A percentile compares a stretch with the other conserved stretches of the same genome.
phyloP scores from a whole-genome alignment of 2,329 filamentous ascomycete genomes.

The Paraphoma sp. region DNA sequence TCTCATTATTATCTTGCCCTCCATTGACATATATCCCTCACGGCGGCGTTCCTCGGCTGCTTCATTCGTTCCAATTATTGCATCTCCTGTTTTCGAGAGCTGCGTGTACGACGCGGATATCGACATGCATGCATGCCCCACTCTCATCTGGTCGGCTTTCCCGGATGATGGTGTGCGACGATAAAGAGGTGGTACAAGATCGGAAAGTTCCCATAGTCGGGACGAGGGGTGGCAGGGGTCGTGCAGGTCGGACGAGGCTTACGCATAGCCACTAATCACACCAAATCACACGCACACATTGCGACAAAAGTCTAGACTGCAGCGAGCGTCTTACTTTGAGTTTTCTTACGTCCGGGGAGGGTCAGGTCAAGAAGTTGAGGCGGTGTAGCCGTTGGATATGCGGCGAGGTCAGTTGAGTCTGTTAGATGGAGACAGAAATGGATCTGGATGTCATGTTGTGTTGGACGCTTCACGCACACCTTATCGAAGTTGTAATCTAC shows the following conservation, averaged over 20 bases:
- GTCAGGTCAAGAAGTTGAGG: background rate
- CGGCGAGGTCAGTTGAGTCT: background rate
- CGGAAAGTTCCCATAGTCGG: slow-evolving; percentile 1
- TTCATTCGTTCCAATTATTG: slow-evolving; percentile 10
- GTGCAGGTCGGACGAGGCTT: background rate
- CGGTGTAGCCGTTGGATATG: background rate
- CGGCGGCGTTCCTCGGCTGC: slow-evolving; percentile 10
- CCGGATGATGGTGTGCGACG: slow-evolving; percentile 8
- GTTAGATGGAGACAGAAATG: background rate
- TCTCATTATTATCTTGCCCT: slow-evolving; percentile 7
- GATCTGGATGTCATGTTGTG: background rate
- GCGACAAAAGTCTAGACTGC: background rate
- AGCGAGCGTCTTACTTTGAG: background rate
- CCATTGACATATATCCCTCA: slow-evolving; percentile 17
- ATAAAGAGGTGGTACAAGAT: slow-evolving; percentile 7
- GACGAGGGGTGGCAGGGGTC: background rate
- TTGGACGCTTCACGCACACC: background rate
- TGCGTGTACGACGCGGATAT: slow-evolving; percentile 13
- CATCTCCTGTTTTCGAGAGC: background rate
- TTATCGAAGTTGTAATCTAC: background rate
- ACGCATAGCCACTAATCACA: background rate
- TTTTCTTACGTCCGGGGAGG: background rate
- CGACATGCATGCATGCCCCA: slow-evolving; percentile 8
- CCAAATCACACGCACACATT: background rate
- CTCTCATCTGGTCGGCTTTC: slow-evolving; percentile 10